These are phyloP conservation scores for Aspergillus bertholletiae DNA, from an alignment of 495 filamentous ascomycete species.

Conservation along the genomic window DNA sequence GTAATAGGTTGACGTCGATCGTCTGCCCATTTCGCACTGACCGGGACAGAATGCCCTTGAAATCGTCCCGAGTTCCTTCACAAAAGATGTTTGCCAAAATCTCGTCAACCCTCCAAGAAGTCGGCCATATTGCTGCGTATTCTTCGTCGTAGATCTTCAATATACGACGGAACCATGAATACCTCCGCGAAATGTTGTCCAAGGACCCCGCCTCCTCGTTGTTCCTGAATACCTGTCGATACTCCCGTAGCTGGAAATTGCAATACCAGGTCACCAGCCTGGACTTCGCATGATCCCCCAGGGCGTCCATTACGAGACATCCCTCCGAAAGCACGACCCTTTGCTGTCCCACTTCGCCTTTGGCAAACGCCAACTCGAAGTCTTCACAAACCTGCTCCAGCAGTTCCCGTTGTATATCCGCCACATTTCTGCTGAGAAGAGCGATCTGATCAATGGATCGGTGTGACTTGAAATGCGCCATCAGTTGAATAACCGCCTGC, in stretches of 20 bases:
- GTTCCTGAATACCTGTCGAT: conserved; percentile 89
- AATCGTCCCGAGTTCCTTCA: conserved; percentile 92
- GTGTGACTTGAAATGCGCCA: conserved; percentile 98
- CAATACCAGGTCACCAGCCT: conserved; percentile 94
- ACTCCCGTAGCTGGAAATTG: conserved; percentile 94
- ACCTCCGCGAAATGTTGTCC: conserved; percentile 93
- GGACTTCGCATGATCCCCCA: conserved; percentile 83
- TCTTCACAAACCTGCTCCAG: conserved; percentile 97
- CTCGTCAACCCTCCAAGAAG: conserved; percentile 86
- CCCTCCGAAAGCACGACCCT: conserved; percentile 75
- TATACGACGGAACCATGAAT: conserved; percentile 95
- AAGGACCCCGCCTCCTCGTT: conserved; percentile 96
- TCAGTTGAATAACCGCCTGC: conserved; percentile 94
- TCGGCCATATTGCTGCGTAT: conserved; percentile 83
- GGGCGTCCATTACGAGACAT: conserved; percentile 89
- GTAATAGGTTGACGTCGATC: conserved; percentile 85
- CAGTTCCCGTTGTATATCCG: conserved; percentile 89
- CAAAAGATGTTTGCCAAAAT: conserved; percentile 89
- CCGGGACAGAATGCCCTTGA: conserved; percentile 84
- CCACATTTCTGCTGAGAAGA: conserved; percentile 85
- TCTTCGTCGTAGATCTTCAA: conserved; percentile 95
- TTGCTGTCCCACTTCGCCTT: conserved; percentile 71
- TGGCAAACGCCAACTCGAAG: conserved; percentile 93
- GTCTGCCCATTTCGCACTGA: conserved; percentile 83
- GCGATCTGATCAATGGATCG: conserved; percentile 97